Evolutionary conservation across 2,329 filamentous ascomycete genomes (phyloP).

Genomic region (Epichloe gansuensis): DNA sequence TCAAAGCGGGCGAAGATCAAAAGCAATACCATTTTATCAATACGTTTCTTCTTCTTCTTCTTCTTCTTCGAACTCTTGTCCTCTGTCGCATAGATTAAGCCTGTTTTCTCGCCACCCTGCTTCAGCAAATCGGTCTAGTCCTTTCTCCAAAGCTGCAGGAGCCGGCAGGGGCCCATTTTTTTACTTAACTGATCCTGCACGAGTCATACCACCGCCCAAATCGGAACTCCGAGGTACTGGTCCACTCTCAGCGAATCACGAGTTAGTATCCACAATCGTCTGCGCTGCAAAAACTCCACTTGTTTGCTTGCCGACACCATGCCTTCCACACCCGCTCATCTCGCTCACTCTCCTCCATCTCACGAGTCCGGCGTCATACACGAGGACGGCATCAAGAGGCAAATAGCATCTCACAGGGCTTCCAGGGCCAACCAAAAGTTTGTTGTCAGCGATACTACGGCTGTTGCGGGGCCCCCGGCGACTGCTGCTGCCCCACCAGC

Average conservation of each 20-base stretch:
- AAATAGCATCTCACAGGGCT: not conserved
- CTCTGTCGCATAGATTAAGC: too few relatives aligned
- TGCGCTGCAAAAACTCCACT: conserved; percentile 7
- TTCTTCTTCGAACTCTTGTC: too few relatives aligned
- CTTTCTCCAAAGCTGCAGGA: not conserved
- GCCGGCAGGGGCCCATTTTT: not conserved
- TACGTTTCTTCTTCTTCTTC: not conserved
- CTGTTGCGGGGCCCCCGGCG: conserved; percentile 1
- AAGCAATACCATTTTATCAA: not conserved
- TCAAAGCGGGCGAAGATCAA: not conserved
- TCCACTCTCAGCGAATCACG: conserved; percentile 5
- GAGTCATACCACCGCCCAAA: conserved; percentile 3
- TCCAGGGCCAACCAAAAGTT: not conserved
- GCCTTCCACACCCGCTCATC: conserved; percentile 10
- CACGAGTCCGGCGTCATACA: not conserved
- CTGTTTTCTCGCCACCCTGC: not conserved
- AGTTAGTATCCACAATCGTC: conserved; percentile 1
- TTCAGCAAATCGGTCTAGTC: not conserved
- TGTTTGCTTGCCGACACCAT: conserved; percentile 11
- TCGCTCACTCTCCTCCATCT: conserved; percentile 11
- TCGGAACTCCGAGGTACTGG: conserved; percentile 17
- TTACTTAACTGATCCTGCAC: conserved; percentile 6
- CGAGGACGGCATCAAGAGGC: not conserved
- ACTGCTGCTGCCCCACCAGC: conserved; percentile 10
- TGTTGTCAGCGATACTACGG: conserved; percentile 10